These are phyloP conservation scores for Podospora tetraspora DNA, from an alignment of 495 filamentous ascomycete genomes.

Conservation along the genomic window DNA sequence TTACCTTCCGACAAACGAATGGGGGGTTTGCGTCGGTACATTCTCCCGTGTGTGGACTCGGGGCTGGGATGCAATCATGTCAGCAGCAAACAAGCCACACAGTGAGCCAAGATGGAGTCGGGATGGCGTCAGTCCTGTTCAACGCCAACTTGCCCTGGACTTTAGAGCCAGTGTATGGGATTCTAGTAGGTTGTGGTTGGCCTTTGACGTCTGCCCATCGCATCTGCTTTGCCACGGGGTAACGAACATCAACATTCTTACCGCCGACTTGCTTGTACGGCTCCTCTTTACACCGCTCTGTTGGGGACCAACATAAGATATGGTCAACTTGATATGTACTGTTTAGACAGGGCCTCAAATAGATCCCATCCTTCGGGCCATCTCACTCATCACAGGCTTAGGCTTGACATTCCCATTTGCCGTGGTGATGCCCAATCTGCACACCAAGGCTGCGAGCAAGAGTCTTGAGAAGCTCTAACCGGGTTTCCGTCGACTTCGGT, in stretches of 20 bases:
- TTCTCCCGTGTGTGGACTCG: neutral
- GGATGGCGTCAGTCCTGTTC: neutral
- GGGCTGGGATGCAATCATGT: neutral
- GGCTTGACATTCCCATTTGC: neutral
- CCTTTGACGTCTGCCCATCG: no score
- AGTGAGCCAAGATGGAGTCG: neutral
- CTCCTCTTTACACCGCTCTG: no score
- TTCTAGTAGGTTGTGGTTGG: neutral
- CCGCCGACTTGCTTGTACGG: no score
- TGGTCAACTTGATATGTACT: neutral
- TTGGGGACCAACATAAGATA: no score
- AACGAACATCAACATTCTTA: neutral
- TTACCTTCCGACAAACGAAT: neutral
- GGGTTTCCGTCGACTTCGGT: neutral
- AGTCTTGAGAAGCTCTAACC: neutral
- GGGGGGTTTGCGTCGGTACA: neutral
- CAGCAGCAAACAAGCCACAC: no score
- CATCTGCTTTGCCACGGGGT: neutral
- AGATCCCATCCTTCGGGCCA: neutral
- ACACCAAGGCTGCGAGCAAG: neutral
- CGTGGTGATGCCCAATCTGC: neutral
- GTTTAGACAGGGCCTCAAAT: neutral
- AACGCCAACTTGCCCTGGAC: neutral
- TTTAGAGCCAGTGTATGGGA: neutral
- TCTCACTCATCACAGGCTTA: neutral